Conservation (phyloP, 139 green algal species). For the Eudorina sp. region DNA sequence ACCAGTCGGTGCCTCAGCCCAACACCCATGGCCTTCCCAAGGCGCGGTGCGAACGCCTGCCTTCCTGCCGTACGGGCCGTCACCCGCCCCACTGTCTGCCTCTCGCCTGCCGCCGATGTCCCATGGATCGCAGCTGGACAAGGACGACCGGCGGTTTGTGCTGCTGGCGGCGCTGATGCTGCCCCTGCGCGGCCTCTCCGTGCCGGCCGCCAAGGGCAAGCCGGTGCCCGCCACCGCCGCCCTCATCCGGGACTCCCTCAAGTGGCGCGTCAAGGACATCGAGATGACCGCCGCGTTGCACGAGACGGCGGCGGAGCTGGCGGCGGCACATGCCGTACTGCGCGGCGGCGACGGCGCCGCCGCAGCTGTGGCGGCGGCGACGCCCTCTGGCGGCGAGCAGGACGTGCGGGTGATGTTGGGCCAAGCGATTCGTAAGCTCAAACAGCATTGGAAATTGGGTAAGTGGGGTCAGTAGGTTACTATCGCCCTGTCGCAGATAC, state of each 20-base stretch:
- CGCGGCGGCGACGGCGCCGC: neutral
- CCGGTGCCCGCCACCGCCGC: slow-evolving; percentile 51
- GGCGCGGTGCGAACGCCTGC: too few relatives aligned
- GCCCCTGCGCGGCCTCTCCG: slow-evolving; percentile 68
- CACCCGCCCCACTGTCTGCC: neutral
- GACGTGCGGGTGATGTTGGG: slow-evolving; percentile 69
- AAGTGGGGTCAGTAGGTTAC: too few relatives aligned
- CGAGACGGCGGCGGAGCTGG: slow-evolving; percentile 56
- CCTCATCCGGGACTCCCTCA: slow-evolving; percentile 81
- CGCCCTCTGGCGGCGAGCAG: neutral
- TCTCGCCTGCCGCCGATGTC: neutral
- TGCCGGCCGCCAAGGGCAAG: slow-evolving; percentile 64
- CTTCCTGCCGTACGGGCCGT: too few relatives aligned
- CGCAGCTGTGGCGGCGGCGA: neutral
- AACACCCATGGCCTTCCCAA: too few relatives aligned
- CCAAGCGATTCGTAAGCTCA: slow-evolving; percentile 70
- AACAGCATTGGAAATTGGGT: slow-evolving; percentile 75
- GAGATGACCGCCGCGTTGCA: slow-evolving; percentile 60
- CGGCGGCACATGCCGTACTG: slow-evolving; percentile 54
- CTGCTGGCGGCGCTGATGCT: slow-evolving; percentile 85
- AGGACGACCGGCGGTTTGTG: slow-evolving; percentile 74
- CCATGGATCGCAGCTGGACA: slow-evolving; percentile 57
- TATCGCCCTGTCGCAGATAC: too few relatives aligned
- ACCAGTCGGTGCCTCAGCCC: too few relatives aligned
- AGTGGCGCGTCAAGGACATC: slow-evolving; percentile 78